A percentile compares a stretch with the other conserved stretches of the same genome.
Conservation (phyloP, 306 rosid genomes). For the Psophocarpus tetragonolobus region DNA sequence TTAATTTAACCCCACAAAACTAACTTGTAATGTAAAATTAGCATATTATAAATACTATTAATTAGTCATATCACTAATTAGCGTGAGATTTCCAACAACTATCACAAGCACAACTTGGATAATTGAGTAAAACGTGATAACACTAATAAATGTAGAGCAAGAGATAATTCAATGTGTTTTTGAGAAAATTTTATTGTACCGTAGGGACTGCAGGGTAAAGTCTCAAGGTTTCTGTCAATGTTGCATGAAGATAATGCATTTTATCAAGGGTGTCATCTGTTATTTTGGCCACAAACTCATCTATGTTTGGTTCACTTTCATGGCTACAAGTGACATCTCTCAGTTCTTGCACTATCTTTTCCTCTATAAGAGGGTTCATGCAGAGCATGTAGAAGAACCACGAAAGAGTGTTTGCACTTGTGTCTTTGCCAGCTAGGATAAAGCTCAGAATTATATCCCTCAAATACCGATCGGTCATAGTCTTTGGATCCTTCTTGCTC, state of each 20-base stretch:
- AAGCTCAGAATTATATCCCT: constrained; percentile 73
- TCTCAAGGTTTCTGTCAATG: constrained; percentile 80
- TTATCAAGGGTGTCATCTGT: constrained; percentile 57
- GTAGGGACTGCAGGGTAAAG: constrained; percentile 71
- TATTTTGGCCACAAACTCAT: constrained; percentile 50
- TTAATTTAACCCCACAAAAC: too few relatives aligned
- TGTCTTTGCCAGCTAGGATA: constrained; percentile 77
- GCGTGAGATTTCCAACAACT: too few relatives aligned
- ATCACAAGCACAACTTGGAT: neutral
- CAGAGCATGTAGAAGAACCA: constrained; percentile 86
- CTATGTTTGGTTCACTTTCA: constrained; percentile 33
- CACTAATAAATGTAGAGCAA: neutral
- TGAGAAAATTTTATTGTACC: constrained; percentile 34
- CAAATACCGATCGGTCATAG: constrained; percentile 60
- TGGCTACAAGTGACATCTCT: constrained; percentile 46
- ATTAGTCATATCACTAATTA: too few relatives aligned
- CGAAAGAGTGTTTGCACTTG: constrained; percentile 69
- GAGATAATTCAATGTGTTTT: neutral
- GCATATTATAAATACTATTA: too few relatives aligned
- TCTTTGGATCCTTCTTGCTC: constrained; percentile 57
- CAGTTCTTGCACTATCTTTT: constrained; percentile 71
- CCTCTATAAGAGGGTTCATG: constrained; percentile 73
- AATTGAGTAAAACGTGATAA: neutral
- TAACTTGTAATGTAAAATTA: too few relatives aligned
- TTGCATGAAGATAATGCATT: constrained; percentile 88